These are phyloP conservation scores for Dacryopinax primogenitus DNA, from an alignment of 768 basidiomycete species.

Conservation along the genomic window DNA sequence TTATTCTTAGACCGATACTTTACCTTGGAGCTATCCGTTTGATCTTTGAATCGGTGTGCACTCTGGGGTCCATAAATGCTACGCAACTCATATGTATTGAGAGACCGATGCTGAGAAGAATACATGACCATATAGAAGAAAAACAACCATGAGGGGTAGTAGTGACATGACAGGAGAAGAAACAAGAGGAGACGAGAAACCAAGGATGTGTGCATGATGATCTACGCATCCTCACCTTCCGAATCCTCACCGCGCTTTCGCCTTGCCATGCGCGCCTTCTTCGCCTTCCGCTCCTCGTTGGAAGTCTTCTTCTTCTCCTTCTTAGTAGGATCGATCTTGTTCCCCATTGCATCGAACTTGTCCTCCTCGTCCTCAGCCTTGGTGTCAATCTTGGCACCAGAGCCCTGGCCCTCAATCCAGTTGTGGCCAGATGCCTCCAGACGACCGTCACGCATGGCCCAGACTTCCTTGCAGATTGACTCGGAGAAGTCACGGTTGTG, in stretches of 20 bases:
- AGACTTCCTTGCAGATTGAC: slow-evolving; percentile 93
- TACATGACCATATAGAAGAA: slow-evolving; percentile 10
- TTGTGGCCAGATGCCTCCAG: slow-evolving; percentile 97
- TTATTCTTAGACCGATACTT: too few relatives aligned
- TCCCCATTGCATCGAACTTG: slow-evolving; percentile 93
- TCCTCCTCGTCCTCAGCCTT: slow-evolving; percentile 81
- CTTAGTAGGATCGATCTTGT: slow-evolving; percentile 84
- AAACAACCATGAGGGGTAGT: background rate
- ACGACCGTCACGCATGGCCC: slow-evolving; percentile 97
- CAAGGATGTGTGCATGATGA: slow-evolving; percentile 10
- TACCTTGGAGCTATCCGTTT: too few relatives aligned
- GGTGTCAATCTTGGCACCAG: slow-evolving; percentile 91
- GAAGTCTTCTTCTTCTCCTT: slow-evolving; percentile 68
- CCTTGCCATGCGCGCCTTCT: slow-evolving; percentile 93
- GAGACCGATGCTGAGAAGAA: slow-evolving; percentile 5
- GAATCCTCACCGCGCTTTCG: slow-evolving; percentile 75
- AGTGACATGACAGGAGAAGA: slow-evolving; percentile 3
- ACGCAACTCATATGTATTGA: slow-evolving; percentile 7
- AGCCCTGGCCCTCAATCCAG: slow-evolving; percentile 98
- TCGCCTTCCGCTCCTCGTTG: slow-evolving; percentile 73
- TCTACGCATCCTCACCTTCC: slow-evolving; percentile 27
- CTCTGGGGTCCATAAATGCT: background rate
- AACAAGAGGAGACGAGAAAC: background rate
- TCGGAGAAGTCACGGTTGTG: slow-evolving; percentile 99
- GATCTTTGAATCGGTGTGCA: background rate